Percentiles rank a stretch among this genome's conserved stretches.
These are phyloP conservation scores for Sordariomycetes sp. DNA, from an alignment of 2,329 filamentous ascomycete genomes.

Conservation along the genomic window DNA sequence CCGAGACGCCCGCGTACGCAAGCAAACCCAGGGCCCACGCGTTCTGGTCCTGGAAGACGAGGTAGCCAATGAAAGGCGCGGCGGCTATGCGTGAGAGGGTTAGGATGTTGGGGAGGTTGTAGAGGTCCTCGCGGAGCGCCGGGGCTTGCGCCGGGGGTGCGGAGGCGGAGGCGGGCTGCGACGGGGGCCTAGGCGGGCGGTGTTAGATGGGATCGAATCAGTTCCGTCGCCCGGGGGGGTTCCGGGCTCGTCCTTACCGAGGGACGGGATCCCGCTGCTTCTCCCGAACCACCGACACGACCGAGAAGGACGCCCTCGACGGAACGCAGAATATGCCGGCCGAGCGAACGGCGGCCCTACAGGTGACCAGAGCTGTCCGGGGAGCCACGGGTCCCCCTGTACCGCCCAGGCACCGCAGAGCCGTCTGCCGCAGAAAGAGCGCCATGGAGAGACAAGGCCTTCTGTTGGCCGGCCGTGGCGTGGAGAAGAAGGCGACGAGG, in stretches of 20 bases:
- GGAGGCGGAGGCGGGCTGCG: neutral
- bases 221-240: neutral
- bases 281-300: neutral
- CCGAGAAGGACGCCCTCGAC: neutral
- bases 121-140: slow-evolving; percentile 70
- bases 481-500: no score
- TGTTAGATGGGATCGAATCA: neutral
- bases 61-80: slow-evolving; percentile 77
- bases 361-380: neutral
- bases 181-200: neutral
- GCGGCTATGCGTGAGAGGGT: slow-evolving; percentile 76
- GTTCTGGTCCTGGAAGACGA: slow-evolving; percentile 73
- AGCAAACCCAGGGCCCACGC: slow-evolving; percentile 74
- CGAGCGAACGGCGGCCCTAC: neutral
- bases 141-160: neutral
- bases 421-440: neutral
- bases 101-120: slow-evolving; percentile 88
- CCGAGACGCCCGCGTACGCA: slow-evolving; percentile 80
- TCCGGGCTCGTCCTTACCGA: neutral
- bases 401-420: neutral
- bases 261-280: neutral
- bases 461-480: neutral
- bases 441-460: neutral
- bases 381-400: neutral
- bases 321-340: neutral